phyloP scores from a whole-genome alignment of 2,329 filamentous ascomycete species.

The Ophiosphaerella herpotricha region DNA sequence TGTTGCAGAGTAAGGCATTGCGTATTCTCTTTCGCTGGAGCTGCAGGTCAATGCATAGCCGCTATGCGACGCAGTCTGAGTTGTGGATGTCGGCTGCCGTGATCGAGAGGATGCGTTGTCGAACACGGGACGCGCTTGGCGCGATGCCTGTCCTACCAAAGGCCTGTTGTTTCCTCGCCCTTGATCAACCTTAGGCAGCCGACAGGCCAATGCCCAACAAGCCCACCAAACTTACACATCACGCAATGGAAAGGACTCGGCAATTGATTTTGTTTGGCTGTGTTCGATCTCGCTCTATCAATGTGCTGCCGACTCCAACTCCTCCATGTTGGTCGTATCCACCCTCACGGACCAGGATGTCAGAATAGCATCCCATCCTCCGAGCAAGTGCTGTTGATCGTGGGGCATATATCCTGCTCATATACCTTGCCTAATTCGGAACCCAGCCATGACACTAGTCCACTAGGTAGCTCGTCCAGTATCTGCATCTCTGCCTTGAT shows the following conservation, averaged over 20 bases:
- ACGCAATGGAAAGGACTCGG: too few relatives aligned
- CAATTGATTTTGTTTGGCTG: too few relatives aligned
- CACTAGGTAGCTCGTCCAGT: slow-evolving; percentile 54
- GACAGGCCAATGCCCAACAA: too few relatives aligned
- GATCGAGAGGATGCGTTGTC: slow-evolving; percentile 41
- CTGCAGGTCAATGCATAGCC: slow-evolving; percentile 46
- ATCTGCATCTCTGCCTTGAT: slow-evolving; percentile 79
- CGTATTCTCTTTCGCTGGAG: slow-evolving; percentile 38
- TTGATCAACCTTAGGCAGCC: slow-evolving; percentile 30
- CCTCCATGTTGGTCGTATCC: too few relatives aligned
- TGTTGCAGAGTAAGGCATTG: slow-evolving; percentile 37
- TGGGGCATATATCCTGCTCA: not conserved
- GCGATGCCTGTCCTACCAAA: slow-evolving; percentile 18
- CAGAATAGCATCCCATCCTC: slow-evolving; percentile 37
- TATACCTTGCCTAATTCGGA: slow-evolving; percentile 20
- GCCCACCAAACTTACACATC: too few relatives aligned
- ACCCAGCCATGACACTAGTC: slow-evolving; percentile 39
- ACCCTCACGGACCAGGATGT: not conserved
- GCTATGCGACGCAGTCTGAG: slow-evolving; percentile 38
- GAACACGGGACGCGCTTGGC: slow-evolving; percentile 27
- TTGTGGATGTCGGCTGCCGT: slow-evolving; percentile 42
- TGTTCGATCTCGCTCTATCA: too few relatives aligned
- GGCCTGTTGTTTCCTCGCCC: slow-evolving; percentile 4
- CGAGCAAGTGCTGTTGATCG: slow-evolving; percentile 9
- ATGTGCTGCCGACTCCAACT: too few relatives aligned